phyloP scores from a whole-genome alignment of 179 eudicot genomes.

The Sideroxylon spinosum region DNA sequence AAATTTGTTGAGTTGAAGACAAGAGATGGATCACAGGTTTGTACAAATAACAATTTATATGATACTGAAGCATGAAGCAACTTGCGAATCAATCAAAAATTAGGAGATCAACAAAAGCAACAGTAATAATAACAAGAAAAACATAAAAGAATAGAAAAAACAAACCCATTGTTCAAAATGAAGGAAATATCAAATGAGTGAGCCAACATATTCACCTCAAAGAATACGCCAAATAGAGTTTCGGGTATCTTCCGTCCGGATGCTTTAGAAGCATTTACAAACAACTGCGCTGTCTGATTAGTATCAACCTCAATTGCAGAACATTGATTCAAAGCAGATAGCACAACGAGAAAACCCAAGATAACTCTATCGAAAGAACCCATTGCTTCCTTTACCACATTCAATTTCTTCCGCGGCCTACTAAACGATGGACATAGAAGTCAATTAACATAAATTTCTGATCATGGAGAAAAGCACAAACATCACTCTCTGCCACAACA shows the following conservation, averaged over 20 bases:
- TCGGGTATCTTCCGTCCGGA: constrained; percentile 45
- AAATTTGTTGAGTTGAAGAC: too few species aligned
- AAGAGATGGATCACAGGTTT: neutral
- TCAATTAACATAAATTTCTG: constrained; percentile 18
- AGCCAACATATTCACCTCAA: constrained; percentile 46
- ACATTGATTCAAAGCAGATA: constrained; percentile 32
- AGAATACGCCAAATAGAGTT: constrained; percentile 63
- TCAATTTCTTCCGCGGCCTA: constrained; percentile 19
- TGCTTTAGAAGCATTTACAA: constrained; percentile 49
- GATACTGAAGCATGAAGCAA: neutral
- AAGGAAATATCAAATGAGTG: neutral
- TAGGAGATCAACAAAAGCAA: neutral
- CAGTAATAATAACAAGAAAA: neutral
- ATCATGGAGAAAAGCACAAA: constrained; percentile 7
- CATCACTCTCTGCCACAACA: neutral
- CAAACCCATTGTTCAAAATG: neutral
- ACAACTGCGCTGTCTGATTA: constrained; percentile 48
- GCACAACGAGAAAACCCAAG: constrained; percentile 30
- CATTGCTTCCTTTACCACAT: constrained; percentile 40
- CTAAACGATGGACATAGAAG: constrained; percentile 11
- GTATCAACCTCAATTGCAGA: constrained; percentile 42
- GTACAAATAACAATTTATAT: neutral
- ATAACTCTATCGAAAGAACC: constrained; percentile 25
- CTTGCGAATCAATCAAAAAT: neutral
- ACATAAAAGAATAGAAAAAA: neutral